Evolutionary conservation across 225 moss, liverwort and hornwort genomes (phyloP).

Genomic region (Polytrichum formosum): DNA sequence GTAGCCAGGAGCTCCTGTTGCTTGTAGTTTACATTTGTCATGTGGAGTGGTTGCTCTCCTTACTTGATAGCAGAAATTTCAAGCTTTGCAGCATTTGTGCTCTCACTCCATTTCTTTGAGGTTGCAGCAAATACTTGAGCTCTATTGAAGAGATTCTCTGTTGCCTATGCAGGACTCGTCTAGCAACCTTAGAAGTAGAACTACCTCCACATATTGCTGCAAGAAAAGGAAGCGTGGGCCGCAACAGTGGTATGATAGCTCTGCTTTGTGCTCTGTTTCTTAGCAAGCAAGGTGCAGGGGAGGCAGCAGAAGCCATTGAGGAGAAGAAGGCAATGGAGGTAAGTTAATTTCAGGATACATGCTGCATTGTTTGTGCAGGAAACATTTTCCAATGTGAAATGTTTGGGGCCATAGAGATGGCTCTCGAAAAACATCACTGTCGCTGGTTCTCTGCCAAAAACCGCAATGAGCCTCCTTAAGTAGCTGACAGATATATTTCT

Average conservation of each 20-base stretch:
- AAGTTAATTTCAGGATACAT: conserved; percentile 4
- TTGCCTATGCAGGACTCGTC: conserved; percentile 59
- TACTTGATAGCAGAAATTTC: too few relatives aligned
- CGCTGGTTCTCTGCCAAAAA: too few relatives aligned
- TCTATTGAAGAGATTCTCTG: neutral
- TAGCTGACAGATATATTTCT: too few relatives aligned
- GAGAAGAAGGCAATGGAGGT: conserved; percentile 83
- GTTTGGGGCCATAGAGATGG: too few relatives aligned
- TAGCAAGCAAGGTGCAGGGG: conserved; percentile 94
- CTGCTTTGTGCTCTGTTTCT: conserved; percentile 88
- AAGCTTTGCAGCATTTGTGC: neutral
- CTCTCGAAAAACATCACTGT: too few relatives aligned
- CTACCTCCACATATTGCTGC: conserved; percentile 67
- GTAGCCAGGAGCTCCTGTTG: conserved; percentile 4
- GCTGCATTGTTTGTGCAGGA: too few relatives aligned
- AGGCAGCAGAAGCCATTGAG: conserved; percentile 85
- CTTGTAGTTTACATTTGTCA: neutral
- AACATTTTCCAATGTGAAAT: too few relatives aligned
- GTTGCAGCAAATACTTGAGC: neutral
- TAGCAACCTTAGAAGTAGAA: conserved; percentile 77
- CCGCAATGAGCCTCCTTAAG: too few relatives aligned
- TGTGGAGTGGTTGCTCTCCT: too few relatives aligned
- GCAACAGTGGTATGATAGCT: conserved; percentile 84
- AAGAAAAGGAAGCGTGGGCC: conserved; percentile 69
- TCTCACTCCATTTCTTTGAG: neutral